Conservation (phyloP, 768 basidiomycete genomes). For the Sarcomyxa edulis region DNA sequence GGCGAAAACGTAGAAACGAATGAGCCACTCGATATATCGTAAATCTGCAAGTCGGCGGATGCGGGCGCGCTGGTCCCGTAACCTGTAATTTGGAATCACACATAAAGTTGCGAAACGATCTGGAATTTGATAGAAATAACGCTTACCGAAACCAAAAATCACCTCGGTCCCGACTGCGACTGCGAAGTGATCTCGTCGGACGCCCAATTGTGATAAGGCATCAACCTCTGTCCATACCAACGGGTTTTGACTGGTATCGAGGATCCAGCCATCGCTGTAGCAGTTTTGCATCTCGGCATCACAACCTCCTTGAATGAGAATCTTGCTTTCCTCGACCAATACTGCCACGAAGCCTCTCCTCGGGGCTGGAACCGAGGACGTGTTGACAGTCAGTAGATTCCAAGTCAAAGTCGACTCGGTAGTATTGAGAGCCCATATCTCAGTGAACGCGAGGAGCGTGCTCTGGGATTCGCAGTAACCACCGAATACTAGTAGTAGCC, state of each 20-base stretch:
- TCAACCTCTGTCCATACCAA: conserved; percentile 55
- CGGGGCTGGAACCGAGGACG: conserved; percentile 42
- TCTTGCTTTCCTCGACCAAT: conserved; percentile 41
- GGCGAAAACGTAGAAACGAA: conserved; percentile 40
- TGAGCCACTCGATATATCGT: conserved; percentile 34
- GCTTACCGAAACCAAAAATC: conserved; percentile 75
- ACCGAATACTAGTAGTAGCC: conserved; percentile 68
- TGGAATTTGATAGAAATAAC: background rate
- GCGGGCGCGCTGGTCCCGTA: conserved; percentile 48
- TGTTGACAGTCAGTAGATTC: conserved; percentile 35
- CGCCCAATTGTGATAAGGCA: conserved; percentile 51
- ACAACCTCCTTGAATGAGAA: conserved; percentile 78
- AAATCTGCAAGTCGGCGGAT: conserved; percentile 51
- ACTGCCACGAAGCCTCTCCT: conserved; percentile 61
- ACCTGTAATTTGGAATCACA: conserved; percentile 23
- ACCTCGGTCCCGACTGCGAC: conserved; percentile 54
- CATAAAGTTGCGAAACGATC: conserved; percentile 1
- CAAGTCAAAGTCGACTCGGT: conserved; percentile 41
- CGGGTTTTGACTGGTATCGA: conserved; percentile 49
- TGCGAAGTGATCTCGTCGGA: conserved; percentile 72
- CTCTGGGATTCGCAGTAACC: conserved; percentile 51
- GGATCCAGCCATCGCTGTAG: conserved; percentile 67
- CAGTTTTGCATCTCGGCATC: conserved; percentile 49
- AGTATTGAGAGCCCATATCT: conserved; percentile 62
- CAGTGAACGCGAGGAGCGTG: conserved; percentile 48